Evolutionary conservation across 768 basidiomycete species (phyloP).

Genomic region (Mycena vulgaris): DNA sequence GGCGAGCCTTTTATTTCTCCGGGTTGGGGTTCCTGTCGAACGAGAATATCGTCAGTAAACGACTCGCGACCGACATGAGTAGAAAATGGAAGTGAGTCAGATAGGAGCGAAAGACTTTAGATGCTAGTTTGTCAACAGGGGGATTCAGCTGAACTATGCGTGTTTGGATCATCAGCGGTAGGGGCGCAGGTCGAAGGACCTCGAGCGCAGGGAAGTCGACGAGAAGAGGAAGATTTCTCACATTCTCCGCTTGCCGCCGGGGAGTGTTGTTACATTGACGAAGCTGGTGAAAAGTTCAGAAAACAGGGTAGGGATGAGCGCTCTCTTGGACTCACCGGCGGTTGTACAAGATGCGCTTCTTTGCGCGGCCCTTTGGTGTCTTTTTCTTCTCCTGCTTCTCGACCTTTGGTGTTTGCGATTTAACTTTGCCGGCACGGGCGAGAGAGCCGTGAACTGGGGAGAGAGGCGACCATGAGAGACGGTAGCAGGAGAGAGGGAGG

Average conservation of each 20-base stretch:
- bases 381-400: conserved; percentile 99
- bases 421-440: conserved; percentile 99
- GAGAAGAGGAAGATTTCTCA: conserved; percentile 65
- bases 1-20: conserved; percentile 65
- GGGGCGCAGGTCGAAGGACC: neutral
- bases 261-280: conserved; percentile 93
- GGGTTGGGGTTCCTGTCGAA: conserved; percentile 73
- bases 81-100: conserved; percentile 66
- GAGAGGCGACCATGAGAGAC: conserved; percentile 20
- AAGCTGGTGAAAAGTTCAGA: conserved; percentile 64
- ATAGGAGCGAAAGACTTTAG: conserved; percentile 99
- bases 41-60: conserved; percentile 43
- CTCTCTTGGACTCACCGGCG: conserved; percentile 73
- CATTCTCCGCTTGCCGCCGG: conserved; percentile 97
- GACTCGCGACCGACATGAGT: conserved; percentile 17
- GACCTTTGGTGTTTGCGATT: conserved; percentile 97
- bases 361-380: conserved; percentile 96
- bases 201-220: conserved; percentile 12
- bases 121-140: conserved; percentile 89
- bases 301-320: conserved; percentile 14
- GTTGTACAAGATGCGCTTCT: conserved; percentile 96
- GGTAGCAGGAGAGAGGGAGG: conserved; percentile 33
- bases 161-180: conserved; percentile 71
- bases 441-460: conserved; percentile 96
- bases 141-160: conserved; percentile 98